Base-by-base conservation (phyloP, 495 filamentous ascomycete genomes). In the Pyrenopolyporus hunteri region DNA sequence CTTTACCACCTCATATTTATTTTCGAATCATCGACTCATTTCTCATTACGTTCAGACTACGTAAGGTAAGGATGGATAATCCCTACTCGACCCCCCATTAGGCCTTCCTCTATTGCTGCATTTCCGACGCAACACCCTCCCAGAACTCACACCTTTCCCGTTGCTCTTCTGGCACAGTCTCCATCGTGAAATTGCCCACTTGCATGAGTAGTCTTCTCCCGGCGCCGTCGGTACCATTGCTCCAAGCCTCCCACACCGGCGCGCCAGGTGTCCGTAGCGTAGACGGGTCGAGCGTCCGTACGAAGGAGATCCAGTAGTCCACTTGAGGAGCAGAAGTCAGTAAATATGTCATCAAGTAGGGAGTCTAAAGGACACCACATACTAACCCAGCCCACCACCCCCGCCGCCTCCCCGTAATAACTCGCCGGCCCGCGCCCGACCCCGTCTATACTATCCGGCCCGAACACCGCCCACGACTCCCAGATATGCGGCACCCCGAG, bases 61-160 rank as follows among this genome's bases (percentile, higher is more conserved):
- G n/a, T n/a, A n/a, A n/a, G n/a, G n/a, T n/a, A n/a, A n/a, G n/a
- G n/a, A n/a, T n/a, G 11, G 23, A 40, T n/a, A 42, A 4, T 1
- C 10, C 20, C 4, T 23, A 6, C 19, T 20, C 17, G 23, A 42
- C 5, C 4, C 16, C n/a, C 23, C 19, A 42, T 42, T 11, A 11
- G 8, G 23, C 37, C 7, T 3, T 16, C 20, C 29, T 63, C 48
- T 16, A 63, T 59, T 77, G 73, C 67, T 75, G 63, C 66, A 69
- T 61, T 26, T 59, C 58, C 6, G 58, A 63, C 29, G 67, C 82
- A 35, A 87, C 66, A 22, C 61, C 71, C 51, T 66, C 73, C 82
- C 82, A 85, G 49, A 84, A 80, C 25, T 78, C 76, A 58, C 82
- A 85, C 39, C 82, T 65, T 9, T 43, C 35, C 32, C 78, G 4